Conservation (phyloP, 352 stramenopile genomes). For the Phytopythium delawarense region DNA sequence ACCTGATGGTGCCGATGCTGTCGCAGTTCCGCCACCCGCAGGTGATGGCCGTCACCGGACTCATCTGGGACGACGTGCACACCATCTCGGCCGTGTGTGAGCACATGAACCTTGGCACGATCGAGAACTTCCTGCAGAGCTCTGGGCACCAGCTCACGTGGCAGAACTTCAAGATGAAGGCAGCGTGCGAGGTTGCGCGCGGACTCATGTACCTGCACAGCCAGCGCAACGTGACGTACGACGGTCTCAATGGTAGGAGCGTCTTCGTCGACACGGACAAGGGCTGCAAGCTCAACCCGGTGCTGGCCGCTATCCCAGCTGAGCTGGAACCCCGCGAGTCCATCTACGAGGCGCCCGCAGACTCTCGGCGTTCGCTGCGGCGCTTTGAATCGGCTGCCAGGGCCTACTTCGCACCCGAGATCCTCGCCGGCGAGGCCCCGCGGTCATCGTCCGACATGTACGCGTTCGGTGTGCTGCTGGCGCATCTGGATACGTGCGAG, state of each 20-base stretch:
- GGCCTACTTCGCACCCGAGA: slow-evolving; percentile 53
- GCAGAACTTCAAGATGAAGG: slow-evolving; percentile 76
- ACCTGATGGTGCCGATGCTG: slow-evolving; percentile 51
- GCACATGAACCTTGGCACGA: slow-evolving; percentile 63
- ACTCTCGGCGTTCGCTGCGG: slow-evolving; percentile 22
- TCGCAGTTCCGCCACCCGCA: slow-evolving; percentile 70
- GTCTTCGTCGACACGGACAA: slow-evolving; percentile 72
- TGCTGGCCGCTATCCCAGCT: slow-evolving; percentile 57
- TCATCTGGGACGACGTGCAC: slow-evolving; percentile 58
- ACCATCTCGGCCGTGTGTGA: slow-evolving; percentile 65
- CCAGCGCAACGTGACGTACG: slow-evolving; percentile 67
- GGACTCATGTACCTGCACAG: slow-evolving; percentile 77
- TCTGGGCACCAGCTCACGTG: slow-evolving; percentile 45
- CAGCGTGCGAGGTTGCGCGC: slow-evolving; percentile 53
- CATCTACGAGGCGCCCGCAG: slow-evolving; percentile 12
- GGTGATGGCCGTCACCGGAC: slow-evolving; percentile 49
- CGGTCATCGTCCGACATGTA: slow-evolving; percentile 66
- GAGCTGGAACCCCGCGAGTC: slow-evolving; percentile 11
- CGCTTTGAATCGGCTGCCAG: slow-evolving; percentile 26
- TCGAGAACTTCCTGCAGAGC: slow-evolving; percentile 49
- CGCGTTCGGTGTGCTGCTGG: slow-evolving; percentile 62
- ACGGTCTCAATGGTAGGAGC: slow-evolving; percentile 57
- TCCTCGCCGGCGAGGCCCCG: slow-evolving; percentile 38
- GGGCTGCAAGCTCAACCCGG: slow-evolving; percentile 75
- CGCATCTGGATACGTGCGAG: slow-evolving; percentile 51